Conservation (phyloP, 2,329 filamentous ascomycete genomes). For the Sclerotinia borealis region DNA sequence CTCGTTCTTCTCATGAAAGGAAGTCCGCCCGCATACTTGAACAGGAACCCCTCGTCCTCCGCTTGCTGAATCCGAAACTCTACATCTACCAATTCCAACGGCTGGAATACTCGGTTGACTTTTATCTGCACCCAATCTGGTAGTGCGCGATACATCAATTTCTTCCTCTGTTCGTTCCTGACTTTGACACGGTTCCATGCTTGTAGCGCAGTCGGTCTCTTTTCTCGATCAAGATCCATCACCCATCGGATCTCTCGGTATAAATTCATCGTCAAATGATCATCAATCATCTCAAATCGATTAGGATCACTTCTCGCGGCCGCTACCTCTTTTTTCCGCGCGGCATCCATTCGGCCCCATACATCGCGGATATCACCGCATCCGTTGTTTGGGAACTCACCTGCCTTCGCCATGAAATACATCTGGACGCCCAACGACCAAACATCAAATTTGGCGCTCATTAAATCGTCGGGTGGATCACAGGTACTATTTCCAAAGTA, state of each 20-base stretch:
- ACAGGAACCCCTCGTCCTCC: not conserved
- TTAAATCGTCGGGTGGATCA: not conserved
- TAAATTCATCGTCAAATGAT: not conserved
- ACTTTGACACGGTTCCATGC: not conserved
- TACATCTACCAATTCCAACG: not conserved
- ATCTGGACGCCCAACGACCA: not conserved
- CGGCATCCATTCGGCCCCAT: not conserved
- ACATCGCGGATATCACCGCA: too few relatives aligned
- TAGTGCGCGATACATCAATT: not conserved
- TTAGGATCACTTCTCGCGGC: not conserved
- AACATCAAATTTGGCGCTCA: constrained; percentile 10
- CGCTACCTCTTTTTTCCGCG: not conserved
- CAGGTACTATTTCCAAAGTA: not conserved
- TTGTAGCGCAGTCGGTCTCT: not conserved
- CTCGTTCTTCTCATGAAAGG: not conserved
- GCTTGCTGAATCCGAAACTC: not conserved
- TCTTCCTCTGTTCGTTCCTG: not conserved
- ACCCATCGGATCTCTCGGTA: not conserved
- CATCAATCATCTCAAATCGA: not conserved
- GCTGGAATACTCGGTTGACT: not conserved
- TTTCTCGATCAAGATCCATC: not conserved
- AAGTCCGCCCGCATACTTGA: not conserved
- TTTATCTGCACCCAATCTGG: not conserved
- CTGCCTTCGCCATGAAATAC: not conserved
- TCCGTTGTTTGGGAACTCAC: not conserved